Percentiles rank a stretch among this genome's conserved stretches.
Conservation (phyloP, 169 alveolate genomes). For the Babesia gibsoni region DNA sequence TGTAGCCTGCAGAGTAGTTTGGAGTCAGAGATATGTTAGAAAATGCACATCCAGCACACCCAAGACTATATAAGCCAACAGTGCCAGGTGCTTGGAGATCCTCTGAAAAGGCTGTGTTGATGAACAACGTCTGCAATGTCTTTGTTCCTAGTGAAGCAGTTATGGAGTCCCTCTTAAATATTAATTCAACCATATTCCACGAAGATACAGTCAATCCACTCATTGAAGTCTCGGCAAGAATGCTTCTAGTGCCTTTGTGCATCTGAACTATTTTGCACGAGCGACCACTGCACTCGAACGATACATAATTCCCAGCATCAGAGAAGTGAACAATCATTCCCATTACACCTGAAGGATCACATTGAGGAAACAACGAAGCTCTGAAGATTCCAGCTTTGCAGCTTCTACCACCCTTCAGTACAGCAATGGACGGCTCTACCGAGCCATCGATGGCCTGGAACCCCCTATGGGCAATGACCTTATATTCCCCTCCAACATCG, state of each 20-base stretch:
- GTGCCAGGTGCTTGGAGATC: slow-evolving; percentile 68
- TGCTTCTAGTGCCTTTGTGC: slow-evolving; percentile 62
- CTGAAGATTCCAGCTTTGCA: slow-evolving; percentile 75
- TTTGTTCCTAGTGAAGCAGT: slow-evolving; percentile 72
- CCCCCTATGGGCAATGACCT: slow-evolving; percentile 72
- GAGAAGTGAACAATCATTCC: slow-evolving; percentile 74
- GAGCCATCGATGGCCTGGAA: slow-evolving; percentile 38
- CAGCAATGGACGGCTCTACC: slow-evolving; percentile 65
- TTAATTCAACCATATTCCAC: slow-evolving; percentile 72
- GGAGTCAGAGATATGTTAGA: slow-evolving; percentile 69
- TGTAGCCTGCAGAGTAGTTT: slow-evolving; percentile 46
- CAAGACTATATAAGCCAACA: slow-evolving; percentile 73
- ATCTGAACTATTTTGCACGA: slow-evolving; percentile 71
- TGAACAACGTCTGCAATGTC: slow-evolving; percentile 55
- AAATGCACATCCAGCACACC: slow-evolving; percentile 81
- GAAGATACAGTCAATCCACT: slow-evolving; percentile 55
- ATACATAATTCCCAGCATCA: slow-evolving; percentile 73
- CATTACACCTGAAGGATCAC: slow-evolving; percentile 71
- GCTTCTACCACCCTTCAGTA: slow-evolving; percentile 69
- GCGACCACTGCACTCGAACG: slow-evolving; percentile 72
- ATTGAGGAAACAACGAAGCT: slow-evolving; percentile 74
- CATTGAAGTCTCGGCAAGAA: slow-evolving; percentile 68
- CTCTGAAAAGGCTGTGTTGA: slow-evolving; percentile 65
- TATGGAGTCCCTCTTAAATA: slow-evolving; percentile 64
- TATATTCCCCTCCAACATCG: slow-evolving; percentile 78